A percentile compares a stretch with the other conserved stretches of the same genome.
Conservation (phyloP, 306 rosid species). For the Sicyos baderoa region DNA sequence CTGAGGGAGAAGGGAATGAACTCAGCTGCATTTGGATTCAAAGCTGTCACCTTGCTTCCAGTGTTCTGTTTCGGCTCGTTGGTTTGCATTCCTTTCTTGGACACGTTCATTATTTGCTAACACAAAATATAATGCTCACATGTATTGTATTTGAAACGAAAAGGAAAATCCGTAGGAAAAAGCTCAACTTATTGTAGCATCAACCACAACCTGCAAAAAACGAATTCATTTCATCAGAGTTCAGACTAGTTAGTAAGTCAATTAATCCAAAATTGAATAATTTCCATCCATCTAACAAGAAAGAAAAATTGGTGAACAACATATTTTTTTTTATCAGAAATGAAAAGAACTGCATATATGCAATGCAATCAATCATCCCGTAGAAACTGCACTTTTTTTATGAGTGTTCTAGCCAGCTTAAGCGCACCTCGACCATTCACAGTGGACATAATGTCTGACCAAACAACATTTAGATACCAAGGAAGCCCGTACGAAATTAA, state of each 20-base stretch:
- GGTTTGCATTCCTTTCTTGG: conserved; percentile 49
- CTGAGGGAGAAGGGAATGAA: conserved; percentile 74
- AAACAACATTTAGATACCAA: no score
- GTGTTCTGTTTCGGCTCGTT: conserved; percentile 39
- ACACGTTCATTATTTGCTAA: conserved; percentile 68
- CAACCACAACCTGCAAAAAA: conserved; percentile 80
- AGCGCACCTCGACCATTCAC: no score
- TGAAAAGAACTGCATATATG: not conserved
- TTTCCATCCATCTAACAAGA: not conserved
- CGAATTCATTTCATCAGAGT: conserved; percentile 1
- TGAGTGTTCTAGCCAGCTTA: no score
- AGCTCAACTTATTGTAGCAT: conserved; percentile 32
- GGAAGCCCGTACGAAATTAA: no score
- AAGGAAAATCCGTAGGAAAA: not conserved
- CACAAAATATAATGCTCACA: conserved; percentile 27
- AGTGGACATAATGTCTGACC: no score
- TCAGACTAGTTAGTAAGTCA: not conserved
- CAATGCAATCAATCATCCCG: not conserved
- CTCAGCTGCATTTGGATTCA: conserved; percentile 96
- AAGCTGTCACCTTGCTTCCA: conserved; percentile 44
- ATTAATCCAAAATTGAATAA: not conserved
- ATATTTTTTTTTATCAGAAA: not conserved
- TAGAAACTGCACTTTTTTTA: not conserved
- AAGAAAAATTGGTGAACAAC: no score
- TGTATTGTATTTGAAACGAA: conserved; percentile 8